Base-by-base conservation (phyloP, 129 eudicot genomes). In the Chrysanthemum makinoi region DNA sequence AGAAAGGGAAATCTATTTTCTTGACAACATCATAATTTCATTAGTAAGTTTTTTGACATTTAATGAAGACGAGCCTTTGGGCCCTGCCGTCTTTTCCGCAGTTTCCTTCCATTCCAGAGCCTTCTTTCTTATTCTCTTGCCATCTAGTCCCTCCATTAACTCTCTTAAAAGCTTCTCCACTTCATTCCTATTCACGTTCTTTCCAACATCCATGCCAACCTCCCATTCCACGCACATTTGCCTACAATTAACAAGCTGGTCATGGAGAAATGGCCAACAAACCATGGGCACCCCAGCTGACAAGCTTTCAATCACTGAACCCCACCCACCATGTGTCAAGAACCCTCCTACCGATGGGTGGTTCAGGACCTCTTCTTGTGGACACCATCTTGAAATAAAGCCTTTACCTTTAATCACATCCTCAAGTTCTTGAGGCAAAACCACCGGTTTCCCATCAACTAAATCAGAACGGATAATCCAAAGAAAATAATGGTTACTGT, bases 321-420 rank as follows among this genome's bases (percentile, higher is more conserved):
- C 76, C 76, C 81, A 77, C 9, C 81, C 76, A 52, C 76, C 65
- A 28, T 70, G 81, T 51, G 81, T 77, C 75, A 69, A 24, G n/a
- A 77, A 77, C 22, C 81, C 81, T 0, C 81, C 81, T 62, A 77
- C 15, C 0, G 81, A 35, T 10, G 35, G 49, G 58, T 77, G 76
- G 70, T 61, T 77, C 35, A 77, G 20, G 20, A 77, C 72, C 66
- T 77, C 76, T 52, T 69, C 76, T 62, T 77, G 76, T 20, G 58
- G 53, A 24, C 81, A 77, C 76, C 81, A 69, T 2, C 56, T 69
- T 11, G 35, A 71, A 6, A 77, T 62, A 62, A 68, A 77, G 14
- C 81, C 81, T 61, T 57, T 77, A 0, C 12, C 2, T 10, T 77
- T 52, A 3, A 77, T 10, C n/a, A 3, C 54, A 43, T 49, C 65